A percentile compares a stretch with the other conserved stretches of the same genome.
phyloP scores from a whole-genome alignment of 2,329 filamentous ascomycete genomes.

The Ophiostoma novo-ulmi region DNA sequence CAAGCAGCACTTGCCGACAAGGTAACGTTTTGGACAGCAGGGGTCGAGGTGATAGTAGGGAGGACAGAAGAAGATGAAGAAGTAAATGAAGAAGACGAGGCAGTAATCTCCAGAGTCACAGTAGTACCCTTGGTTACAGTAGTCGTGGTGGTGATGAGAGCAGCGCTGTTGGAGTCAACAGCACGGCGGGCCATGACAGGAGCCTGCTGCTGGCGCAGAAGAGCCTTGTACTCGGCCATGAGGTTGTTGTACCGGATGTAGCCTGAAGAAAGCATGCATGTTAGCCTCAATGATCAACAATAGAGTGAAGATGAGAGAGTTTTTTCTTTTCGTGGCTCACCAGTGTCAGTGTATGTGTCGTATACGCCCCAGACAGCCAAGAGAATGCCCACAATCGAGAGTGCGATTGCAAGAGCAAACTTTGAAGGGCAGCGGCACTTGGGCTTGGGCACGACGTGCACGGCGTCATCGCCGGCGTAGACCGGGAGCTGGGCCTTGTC shows the following conservation, averaged over 20 bases:
- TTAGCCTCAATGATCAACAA: background rate
- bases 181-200: slow-evolving; percentile 22
- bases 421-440: background rate
- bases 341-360: background rate
- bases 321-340: background rate
- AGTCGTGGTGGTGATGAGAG: slow-evolving; percentile 32
- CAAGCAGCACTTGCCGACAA: background rate
- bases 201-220: slow-evolving; percentile 19
- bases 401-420: background rate
- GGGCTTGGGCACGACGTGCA: background rate
- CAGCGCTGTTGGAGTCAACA: slow-evolving; percentile 25
- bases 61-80: background rate
- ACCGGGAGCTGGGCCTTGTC: slow-evolving; percentile 17
- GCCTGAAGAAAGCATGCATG: slow-evolving; percentile 20
- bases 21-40: background rate
- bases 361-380: background rate
- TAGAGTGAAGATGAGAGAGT: background rate
- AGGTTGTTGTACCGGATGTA: slow-evolving; percentile 24
- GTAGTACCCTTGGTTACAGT: slow-evolving; percentile 25
- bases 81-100: background rate
- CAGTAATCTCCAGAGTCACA: slow-evolving; percentile 24
- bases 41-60: background rate
- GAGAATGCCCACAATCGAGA: background rate
- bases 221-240: slow-evolving; percentile 23
- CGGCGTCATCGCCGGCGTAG: slow-evolving; percentile 1